These are phyloP conservation scores for Lagenidium giganteum DNA, from an alignment of 352 stramenopile genomes.

Conservation along the genomic window DNA sequence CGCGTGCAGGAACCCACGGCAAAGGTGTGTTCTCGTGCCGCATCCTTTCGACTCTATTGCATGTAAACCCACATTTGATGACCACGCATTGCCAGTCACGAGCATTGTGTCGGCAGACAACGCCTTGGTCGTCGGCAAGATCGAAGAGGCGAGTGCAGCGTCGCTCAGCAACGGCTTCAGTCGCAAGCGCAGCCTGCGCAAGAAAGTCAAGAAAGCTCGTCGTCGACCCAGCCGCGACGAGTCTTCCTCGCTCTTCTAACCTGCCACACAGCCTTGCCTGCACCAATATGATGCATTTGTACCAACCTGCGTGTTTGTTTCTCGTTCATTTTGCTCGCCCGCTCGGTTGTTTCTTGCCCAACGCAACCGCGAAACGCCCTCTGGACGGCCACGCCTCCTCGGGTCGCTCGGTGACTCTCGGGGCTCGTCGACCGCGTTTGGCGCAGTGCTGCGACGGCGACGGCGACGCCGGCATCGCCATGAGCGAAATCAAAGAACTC, in stretches of 20 bases:
- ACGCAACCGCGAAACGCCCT: too few relatives aligned
- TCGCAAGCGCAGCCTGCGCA: slow-evolving; percentile 73
- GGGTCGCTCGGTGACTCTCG: too few relatives aligned
- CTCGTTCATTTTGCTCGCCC: not conserved
- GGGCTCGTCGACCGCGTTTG: too few relatives aligned
- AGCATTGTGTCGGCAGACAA: slow-evolving; percentile 68
- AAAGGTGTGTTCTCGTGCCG: slow-evolving; percentile 34
- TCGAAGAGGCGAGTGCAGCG: slow-evolving; percentile 39
- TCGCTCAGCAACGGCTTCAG: slow-evolving; percentile 70
- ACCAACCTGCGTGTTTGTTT: too few relatives aligned
- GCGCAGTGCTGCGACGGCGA: too few relatives aligned
- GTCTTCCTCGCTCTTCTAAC: too few relatives aligned
- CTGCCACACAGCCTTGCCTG: too few relatives aligned
- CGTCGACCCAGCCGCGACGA: slow-evolving; percentile 1
- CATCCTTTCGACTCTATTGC: not conserved
- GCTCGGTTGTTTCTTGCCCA: too few relatives aligned
- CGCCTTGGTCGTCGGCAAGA: slow-evolving; percentile 56
- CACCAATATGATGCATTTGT: too few relatives aligned
- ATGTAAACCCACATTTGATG: not conserved
- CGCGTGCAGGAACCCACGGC: slow-evolving; percentile 43
- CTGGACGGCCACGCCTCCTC: too few relatives aligned
- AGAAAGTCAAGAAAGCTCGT: slow-evolving; percentile 67
- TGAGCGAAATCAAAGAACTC: slow-evolving; percentile 70
- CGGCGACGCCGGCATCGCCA: too few relatives aligned
- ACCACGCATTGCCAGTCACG: slow-evolving; percentile 31